Base-by-base conservation (phyloP, 495 filamentous ascomycete species). In the Peziza echinospora region DNA sequence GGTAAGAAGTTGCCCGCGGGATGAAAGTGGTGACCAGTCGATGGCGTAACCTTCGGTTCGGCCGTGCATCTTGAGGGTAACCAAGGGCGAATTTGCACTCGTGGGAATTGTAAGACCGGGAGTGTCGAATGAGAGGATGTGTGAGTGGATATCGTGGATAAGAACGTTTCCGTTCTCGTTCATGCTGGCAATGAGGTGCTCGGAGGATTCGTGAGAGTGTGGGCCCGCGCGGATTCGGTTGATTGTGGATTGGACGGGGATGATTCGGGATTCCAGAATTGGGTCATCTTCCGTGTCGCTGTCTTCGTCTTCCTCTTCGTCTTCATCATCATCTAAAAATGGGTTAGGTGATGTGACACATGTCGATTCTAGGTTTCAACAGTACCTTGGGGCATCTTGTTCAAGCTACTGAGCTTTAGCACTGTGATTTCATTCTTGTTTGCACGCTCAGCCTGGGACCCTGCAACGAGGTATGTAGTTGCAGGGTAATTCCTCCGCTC, bases 351-450 rank as follows among this genome's bases (percentile, higher is more conserved):
- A 5, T 45, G 5, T 6, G 13, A 13, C 7, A 11, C 26, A 24
- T 22, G 43, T 23, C n/a, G n/a, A n/a, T n/a, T n/a, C n/a, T n/a
- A n/a, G n/a, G n/a, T n/a, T n/a, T n/a, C n/a, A n/a, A n/a, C n/a
- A n/a, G 21, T 47, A 52, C 52, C 74, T 51, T 70, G 69, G 50
- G 89, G 78, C 79, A 85, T 93, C 56, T 80, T 79, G 62, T 78
- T 80, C 44, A 97, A 65, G 4, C 82, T 78, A 53, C 84, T 92
- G 60, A 97, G 73, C 65, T 94, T 97, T 73, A 96, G 82, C 23
- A 94, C 76, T 72, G 94, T 75, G 52, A 97, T 58, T 58, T 93
- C 76, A 58, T 97, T 97, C 51, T 96, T 89, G 60, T 74, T 78
- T 21, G 78, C 68, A 46, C 77, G 69, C 55, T 85, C 84, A 26